Base-by-base conservation (phyloP, 1,139 yeast genomes). In the Blastobotrys elegans region DNA sequence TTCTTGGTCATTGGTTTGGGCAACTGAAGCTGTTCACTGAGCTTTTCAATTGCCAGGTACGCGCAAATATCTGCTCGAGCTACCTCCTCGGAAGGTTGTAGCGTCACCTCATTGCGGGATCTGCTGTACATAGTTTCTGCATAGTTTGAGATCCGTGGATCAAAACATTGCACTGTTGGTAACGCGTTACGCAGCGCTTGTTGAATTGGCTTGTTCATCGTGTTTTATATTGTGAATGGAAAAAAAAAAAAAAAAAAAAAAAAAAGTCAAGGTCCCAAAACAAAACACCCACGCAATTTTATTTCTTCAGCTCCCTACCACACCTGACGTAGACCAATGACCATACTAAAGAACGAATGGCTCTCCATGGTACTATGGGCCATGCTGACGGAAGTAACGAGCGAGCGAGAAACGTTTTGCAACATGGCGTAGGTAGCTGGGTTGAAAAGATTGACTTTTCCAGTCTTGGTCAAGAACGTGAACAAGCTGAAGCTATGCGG, bases 341-440 rank as follows among this genome's bases (percentile, higher is more conserved):
- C 26, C 64, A 77, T 26, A 62, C 64, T 35, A 60, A 64, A 33
- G 69, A 67, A 48, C 64, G 82, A 49, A 65, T 76, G 47, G 76
- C 80, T 0, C 61, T 76, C 24, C 81, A 76, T 57, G 81, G 81
- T 0, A 73, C 79, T 2, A 76, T 76, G 53, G 81, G 81, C 3
- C 76, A 74, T 57, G 70, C 59, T 26, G 64, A 66, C 32, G 66
- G 66, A 49, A 80, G 79, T 4, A 65, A 65, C 50, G 60, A 68
- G 21, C 66, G 81, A 51, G 80, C 81, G 3, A 70, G 69, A 54
- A 78, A 79, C 4, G 72, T 77, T 17, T 70, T 77, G 46, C 82
- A 77, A 57, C 80, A 75, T 54, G 82, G 80, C 0, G 79, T 76
- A 4, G 75, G 71, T 8, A 68, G 69, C 39, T 77, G 82, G 82